Percentiles rank a stretch among this genome's conserved stretches.
These are phyloP conservation scores for Chloranthus sessilifolius DNA, from an alignment of 164 flowering plant genomes.

Conservation along the genomic window DNA sequence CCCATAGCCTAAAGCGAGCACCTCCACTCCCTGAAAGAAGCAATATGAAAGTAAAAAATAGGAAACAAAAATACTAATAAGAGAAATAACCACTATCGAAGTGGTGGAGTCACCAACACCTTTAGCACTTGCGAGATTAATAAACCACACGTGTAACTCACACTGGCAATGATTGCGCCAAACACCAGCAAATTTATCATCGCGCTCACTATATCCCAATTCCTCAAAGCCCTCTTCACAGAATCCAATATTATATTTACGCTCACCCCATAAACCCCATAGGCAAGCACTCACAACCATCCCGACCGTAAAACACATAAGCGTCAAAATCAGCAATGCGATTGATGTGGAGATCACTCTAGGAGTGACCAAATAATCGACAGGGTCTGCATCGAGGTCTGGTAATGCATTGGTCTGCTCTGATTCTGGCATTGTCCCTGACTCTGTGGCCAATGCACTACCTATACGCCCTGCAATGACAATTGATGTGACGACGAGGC, in stretches of 20 bases:
- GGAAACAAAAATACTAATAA: constrained; percentile 83
- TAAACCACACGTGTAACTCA: constrained; percentile 91
- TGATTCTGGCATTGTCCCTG: constrained; percentile 97
- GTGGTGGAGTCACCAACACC: constrained; percentile 97
- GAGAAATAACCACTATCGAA: constrained; percentile 86
- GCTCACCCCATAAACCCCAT: constrained; percentile 74
- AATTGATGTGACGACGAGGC: constrained; percentile 85
- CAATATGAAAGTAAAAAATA: constrained; percentile 76
- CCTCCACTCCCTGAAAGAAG: constrained; percentile 92
- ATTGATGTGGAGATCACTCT: constrained; percentile 81
- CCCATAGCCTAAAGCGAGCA: constrained; percentile 58
- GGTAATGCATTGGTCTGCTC: constrained; percentile 89
- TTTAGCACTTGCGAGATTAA: constrained; percentile 87
- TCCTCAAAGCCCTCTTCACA: constrained; percentile 63
- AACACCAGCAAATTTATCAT: constrained; percentile 87
- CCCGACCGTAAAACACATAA: constrained; percentile 74
- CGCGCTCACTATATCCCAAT: constrained; percentile 91
- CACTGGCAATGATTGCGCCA: constrained; percentile 73
- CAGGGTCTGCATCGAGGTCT: constrained; percentile 79
- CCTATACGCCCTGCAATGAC: constrained; percentile 91
- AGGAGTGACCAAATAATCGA: constrained; percentile 82
- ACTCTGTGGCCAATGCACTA: constrained; percentile 89
- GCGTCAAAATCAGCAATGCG: constrained; percentile 68
- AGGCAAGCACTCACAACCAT: constrained; percentile 91
- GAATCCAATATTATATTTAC: constrained; percentile 83